Conservation (phyloP, 305 asterid genomes). For the Nicotiana rustica region DNA sequence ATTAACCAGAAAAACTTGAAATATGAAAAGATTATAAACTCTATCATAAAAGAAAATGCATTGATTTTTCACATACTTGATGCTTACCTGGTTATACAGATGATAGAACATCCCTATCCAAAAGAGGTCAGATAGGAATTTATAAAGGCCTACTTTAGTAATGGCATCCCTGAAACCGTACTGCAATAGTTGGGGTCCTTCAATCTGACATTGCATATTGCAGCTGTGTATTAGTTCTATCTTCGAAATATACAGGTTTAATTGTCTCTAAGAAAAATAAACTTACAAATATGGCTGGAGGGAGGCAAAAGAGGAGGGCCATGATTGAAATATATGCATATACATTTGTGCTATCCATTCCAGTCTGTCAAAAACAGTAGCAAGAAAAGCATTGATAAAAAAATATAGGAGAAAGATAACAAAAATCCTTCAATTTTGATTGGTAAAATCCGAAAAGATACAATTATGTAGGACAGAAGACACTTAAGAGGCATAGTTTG, state of each 20-base stretch:
- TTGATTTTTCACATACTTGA: neutral
- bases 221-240: neutral
- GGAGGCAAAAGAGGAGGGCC: conserved; percentile 72
- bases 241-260: neutral
- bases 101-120: conserved; percentile 82
- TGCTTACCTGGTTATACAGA: conserved; percentile 65
- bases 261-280: neutral
- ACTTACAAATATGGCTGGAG: conserved; percentile 71
- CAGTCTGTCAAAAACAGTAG: conserved; percentile 52
- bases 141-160: conserved; percentile 69
- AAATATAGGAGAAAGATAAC: neutral
- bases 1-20: neutral
- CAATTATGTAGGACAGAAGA: neutral
- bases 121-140: conserved; percentile 69
- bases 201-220: conserved; percentile 49
- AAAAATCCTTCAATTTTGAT: neutral
- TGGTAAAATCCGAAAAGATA: too few species aligned
- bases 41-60: neutral
- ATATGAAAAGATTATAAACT: neutral
- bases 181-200: conserved; percentile 69
- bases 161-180: conserved; percentile 68
- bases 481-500: too few species aligned
- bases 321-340: conserved; percentile 72
- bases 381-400: neutral
- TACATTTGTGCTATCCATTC: conserved; percentile 76